Percentiles rank a stretch among this genome's conserved stretches.
Evolutionary conservation across 2,329 filamentous ascomycete genomes (phyloP).

Genomic region (Ophiostoma perfectum): DNA sequence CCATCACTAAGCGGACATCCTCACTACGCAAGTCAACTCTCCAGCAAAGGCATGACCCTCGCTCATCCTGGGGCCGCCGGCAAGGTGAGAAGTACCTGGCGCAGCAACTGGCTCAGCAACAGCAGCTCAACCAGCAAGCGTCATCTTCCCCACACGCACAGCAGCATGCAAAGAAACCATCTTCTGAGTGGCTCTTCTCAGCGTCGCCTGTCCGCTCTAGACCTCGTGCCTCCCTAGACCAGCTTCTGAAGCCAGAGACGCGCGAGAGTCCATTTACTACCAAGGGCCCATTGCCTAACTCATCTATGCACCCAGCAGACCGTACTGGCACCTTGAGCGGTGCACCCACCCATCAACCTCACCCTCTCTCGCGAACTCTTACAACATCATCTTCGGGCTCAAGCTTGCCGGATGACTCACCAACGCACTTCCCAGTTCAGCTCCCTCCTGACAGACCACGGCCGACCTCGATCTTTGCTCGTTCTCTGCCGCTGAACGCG

Average conservation of each 20-base stretch:
- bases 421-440: conserved; percentile 55
- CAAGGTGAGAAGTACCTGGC: conserved; percentile 53
- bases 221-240: conserved; percentile 72
- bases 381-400: conserved; percentile 83
- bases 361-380: conserved; percentile 80
- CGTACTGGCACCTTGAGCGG: conserved; percentile 28
- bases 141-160: conserved; percentile 13
- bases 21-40: conserved; percentile 82
- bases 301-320: conserved; percentile 49
- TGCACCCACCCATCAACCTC: conserved; percentile 49
- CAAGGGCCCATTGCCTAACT: conserved; percentile 47
- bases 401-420: conserved; percentile 68
- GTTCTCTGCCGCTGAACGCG: conserved; percentile 66
- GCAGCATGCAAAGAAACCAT: conserved; percentile 18
- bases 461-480: conserved; percentile 56
- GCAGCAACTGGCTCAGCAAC: conserved; percentile 42
- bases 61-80: conserved; percentile 57
- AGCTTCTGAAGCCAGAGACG: conserved; percentile 59
- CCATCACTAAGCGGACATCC: conserved; percentile 59
- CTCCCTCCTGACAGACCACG: conserved; percentile 49
- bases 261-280: conserved; percentile 61
- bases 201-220: conserved; percentile 56
- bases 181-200: conserved; percentile 35
- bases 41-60: conserved; percentile 72
- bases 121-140: conserved; percentile 32